Evolutionary conservation across 768 basidiomycete species (phyloP).

Genomic region (Saitozyma podzolica): DNA sequence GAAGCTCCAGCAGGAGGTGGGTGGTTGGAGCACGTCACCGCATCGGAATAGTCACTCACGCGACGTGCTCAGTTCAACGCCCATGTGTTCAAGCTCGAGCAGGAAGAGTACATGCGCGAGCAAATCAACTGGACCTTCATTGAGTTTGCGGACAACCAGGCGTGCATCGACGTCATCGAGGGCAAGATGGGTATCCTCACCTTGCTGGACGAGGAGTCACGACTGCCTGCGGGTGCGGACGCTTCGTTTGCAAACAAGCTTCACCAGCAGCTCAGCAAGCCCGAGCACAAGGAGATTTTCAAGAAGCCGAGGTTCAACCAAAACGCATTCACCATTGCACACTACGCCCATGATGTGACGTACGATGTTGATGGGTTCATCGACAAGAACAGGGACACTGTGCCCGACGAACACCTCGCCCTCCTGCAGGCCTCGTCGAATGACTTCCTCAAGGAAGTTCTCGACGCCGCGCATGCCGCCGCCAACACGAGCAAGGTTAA

Average conservation of each 20-base stretch:
- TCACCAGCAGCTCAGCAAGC: constrained; percentile 77
- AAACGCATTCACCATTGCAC: constrained; percentile 93
- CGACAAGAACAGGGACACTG: constrained; percentile 98
- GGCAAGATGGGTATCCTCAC: constrained; percentile 93
- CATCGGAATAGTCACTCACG: background rate
- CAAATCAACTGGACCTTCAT: constrained; percentile 99
- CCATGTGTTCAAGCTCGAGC: constrained; percentile 84
- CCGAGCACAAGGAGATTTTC: constrained; percentile 82
- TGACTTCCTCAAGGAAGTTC: constrained; percentile 87
- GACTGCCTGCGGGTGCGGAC: constrained; percentile 89
- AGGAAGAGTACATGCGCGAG: constrained; percentile 98
- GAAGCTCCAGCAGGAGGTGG: constrained; percentile 77
- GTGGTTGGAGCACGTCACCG: constrained; percentile 55
- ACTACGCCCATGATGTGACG: constrained; percentile 96
- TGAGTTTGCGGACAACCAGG: constrained; percentile 98
- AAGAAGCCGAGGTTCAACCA: constrained; percentile 99
- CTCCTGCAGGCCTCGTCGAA: constrained; percentile 85
- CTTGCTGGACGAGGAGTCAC: constrained; percentile 95
- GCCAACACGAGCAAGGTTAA: constrained; percentile 68
- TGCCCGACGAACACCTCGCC: constrained; percentile 95
- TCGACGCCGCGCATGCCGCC: constrained; percentile 82
- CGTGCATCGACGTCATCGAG: constrained; percentile 97
- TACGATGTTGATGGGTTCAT: constrained; percentile 98
- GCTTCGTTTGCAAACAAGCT: constrained; percentile 90
- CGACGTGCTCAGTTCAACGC: constrained; percentile 79